phyloP scores from a whole-genome alignment of 768 basidiomycete species.

The Calocera cornea region DNA sequence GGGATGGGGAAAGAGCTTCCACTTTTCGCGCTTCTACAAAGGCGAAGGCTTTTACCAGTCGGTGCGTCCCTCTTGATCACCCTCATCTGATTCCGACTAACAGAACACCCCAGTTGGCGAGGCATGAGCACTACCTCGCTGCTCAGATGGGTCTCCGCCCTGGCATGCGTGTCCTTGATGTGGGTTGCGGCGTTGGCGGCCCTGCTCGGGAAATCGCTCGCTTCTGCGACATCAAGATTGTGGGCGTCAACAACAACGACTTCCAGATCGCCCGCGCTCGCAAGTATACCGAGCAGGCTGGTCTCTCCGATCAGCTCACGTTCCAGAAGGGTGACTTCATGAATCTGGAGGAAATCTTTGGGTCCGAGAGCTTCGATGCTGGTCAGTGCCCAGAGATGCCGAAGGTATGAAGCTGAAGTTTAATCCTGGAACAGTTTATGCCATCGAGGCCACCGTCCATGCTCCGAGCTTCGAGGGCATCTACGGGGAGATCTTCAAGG shows the following conservation, averaged over 20 bases:
- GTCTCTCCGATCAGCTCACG: constrained; percentile 58
- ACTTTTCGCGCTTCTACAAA: constrained; percentile 94
- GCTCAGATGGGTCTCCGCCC: constrained; percentile 69
- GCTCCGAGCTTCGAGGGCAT: constrained; percentile 93
- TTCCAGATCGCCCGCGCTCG: constrained; percentile 84
- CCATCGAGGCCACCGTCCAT: constrained; percentile 95
- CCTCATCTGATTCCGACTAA: constrained; percentile 11
- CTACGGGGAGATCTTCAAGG: constrained; percentile 82
- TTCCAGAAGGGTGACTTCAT: constrained; percentile 95
- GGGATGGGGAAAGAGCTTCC: constrained; percentile 84
- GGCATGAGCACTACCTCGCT: constrained; percentile 96
- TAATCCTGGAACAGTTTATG: constrained; percentile 48
- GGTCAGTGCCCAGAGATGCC: constrained; percentile 35
- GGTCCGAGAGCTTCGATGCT: constrained; percentile 86
- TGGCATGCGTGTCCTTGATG: constrained; percentile 93
- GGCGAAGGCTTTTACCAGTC: constrained; percentile 38
- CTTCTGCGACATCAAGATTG: constrained; percentile 72
- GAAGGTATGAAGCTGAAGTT: background rate
- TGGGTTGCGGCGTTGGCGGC: constrained; percentile 96
- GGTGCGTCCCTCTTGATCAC: constrained; percentile 10
- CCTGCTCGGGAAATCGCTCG: constrained; percentile 90
- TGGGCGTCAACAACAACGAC: constrained; percentile 91
- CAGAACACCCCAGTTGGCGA: constrained; percentile 55
- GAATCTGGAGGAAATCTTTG: constrained; percentile 84
- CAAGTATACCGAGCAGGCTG: constrained; percentile 63